Evolutionary conservation across 225 moss, liverwort and hornwort genomes (phyloP), one percentile per base, ranked within the genome.

Genomic region (Anthoceros angustus): DNA sequence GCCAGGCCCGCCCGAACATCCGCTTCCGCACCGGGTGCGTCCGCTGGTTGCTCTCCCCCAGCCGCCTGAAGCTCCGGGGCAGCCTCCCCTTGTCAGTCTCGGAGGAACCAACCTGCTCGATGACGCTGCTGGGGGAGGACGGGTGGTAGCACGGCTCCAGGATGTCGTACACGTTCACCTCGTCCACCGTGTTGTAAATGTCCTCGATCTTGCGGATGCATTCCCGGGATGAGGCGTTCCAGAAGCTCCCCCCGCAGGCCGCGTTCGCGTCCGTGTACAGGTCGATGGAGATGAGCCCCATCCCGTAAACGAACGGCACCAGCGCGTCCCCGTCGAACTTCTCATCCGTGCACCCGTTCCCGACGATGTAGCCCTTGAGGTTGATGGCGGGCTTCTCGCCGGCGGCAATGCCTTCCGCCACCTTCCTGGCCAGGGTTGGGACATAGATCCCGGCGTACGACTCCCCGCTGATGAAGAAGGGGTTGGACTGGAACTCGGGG

Each of bases 1-100:
- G 93, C 77, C 80, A 93, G 9, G 90, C 87, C 62, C 93, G 80
- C 66, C 90, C 90, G 74, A 93, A 90, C 84, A 87, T 90, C 26
- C 90, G 80, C 78, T 84, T 87, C 61, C 93, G 77, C 63, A 90
- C 80, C 61, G 72, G 75, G 64, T 75, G 84, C 38, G 78, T 73
- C 0, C 86, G 74, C 8, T 74, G n/a, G 55, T 55, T 55, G 15
- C 67, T 74, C 74, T 93, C 90, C 48, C 93, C 93, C 67, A 90
- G 64, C 66, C 73, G 73, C 42, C 93, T 84, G 72, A 93, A 93
- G 75, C 82, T 93, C 38, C 69, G 72, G 12, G 87, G 93, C 67
- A 93, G 75, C 70, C 75, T 83, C 26, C 72, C 77, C 64, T 83
- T 67, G 46, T 64, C 43, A 12, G 41, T 25, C 3, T 63, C 40